Conservation (phyloP, 23 red algal genomes). For the Gracilaria domingensis region DNA sequence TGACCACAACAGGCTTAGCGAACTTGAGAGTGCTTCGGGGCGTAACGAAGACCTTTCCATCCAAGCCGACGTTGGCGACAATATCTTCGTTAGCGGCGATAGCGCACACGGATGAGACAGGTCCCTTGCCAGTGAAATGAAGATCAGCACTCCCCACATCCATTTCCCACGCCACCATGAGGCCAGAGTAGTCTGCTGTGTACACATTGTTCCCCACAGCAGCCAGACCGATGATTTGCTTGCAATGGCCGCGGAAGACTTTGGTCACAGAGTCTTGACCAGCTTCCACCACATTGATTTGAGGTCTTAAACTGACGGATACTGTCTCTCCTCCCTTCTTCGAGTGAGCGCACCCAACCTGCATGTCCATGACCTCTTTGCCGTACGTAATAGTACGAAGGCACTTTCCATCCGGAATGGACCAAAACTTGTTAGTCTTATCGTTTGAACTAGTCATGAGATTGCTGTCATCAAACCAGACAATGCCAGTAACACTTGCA, state of each 20-base stretch:
- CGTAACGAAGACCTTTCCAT: slow-evolving; percentile 80
- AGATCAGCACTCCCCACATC: slow-evolving; percentile 41
- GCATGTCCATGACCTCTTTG: slow-evolving; percentile 83
- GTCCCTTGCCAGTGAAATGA: slow-evolving; percentile 72
- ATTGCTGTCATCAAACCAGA: slow-evolving; percentile 62
- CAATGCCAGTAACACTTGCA: slow-evolving; percentile 68
- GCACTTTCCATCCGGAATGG: slow-evolving; percentile 54
- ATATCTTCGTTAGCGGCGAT: slow-evolving; percentile 65
- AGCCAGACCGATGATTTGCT: slow-evolving; percentile 79
- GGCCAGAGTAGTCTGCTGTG: slow-evolving; percentile 79
- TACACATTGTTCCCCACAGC: slow-evolving; percentile 61
- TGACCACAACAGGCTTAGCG: slow-evolving; percentile 65
- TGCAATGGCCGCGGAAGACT: slow-evolving; percentile 76
- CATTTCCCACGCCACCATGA: slow-evolving; percentile 70
- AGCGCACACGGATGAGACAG: slow-evolving; percentile 57
- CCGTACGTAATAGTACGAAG: slow-evolving; percentile 59
- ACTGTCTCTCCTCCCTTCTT: slow-evolving; percentile 50
- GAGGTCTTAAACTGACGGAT: slow-evolving; percentile 59
- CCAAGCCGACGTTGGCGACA: slow-evolving; percentile 70
- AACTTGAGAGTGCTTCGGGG: slow-evolving; percentile 39
- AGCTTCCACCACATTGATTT: slow-evolving; percentile 47
- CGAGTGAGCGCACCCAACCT: slow-evolving; percentile 63
- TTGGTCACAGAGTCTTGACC: slow-evolving; percentile 17
- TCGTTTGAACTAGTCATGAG: slow-evolving; percentile 74
- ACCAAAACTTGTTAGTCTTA: slow-evolving; percentile 81